Percentiles rank a stretch among this genome's conserved stretches.
phyloP scores from a whole-genome alignment of 2,329 filamentous ascomycete genomes.

The Trichoderma cornu-damae region DNA sequence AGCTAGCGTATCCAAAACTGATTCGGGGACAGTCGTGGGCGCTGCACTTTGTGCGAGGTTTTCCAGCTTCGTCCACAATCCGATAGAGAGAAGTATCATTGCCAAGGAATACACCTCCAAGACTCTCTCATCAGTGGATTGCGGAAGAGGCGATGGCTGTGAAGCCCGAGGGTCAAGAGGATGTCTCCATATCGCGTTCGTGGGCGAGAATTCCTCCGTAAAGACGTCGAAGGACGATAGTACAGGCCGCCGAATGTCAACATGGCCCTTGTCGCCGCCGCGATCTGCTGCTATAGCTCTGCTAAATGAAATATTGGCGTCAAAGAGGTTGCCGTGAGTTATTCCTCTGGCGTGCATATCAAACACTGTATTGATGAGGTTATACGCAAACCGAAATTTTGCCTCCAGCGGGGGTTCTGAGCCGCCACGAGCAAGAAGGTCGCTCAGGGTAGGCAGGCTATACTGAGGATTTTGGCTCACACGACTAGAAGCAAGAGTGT shows the following conservation, averaged over 20 bases:
- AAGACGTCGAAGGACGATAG: constrained; percentile 73
- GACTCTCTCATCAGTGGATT: constrained; percentile 51
- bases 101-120: constrained; percentile 69
- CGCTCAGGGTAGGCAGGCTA: constrained; percentile 49
- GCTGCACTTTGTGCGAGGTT: constrained; percentile 42
- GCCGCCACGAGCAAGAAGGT: constrained; percentile 48
- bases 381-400: constrained; percentile 69
- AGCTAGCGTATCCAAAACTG: constrained; percentile 57
- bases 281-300: constrained; percentile 40
- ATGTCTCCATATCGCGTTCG: constrained; percentile 47
- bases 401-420: constrained; percentile 66
- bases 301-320: constrained; percentile 63
- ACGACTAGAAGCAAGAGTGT: constrained; percentile 50
- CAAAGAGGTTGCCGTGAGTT: constrained; percentile 64
- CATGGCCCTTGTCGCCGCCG: constrained; percentile 40
- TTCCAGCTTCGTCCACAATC: constrained; percentile 66
- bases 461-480: constrained; percentile 47
- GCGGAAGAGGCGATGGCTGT: constrained; percentile 43
- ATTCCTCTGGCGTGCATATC: constrained; percentile 66
- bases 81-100: constrained; percentile 67
- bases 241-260: constrained; percentile 63
- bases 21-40: constrained; percentile 52
- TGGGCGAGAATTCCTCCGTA: constrained; percentile 27
- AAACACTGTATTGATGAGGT: constrained; percentile 66
- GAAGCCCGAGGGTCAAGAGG: constrained; percentile 55